phyloP scores from a whole-genome alignment of 768 basidiomycete genomes.

The Trametes cingulata region DNA sequence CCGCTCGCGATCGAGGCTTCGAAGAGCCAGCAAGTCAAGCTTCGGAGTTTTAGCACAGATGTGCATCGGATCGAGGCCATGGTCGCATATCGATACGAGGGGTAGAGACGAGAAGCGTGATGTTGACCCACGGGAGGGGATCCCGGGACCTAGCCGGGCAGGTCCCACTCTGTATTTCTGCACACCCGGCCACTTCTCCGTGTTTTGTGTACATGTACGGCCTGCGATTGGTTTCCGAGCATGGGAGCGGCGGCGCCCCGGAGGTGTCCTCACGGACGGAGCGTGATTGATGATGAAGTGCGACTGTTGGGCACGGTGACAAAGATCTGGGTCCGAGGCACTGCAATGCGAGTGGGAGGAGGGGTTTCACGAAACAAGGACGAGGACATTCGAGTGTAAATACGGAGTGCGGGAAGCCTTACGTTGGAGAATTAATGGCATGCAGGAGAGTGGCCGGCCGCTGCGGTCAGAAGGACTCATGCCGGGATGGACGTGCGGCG shows the following conservation, averaged over 20 bases:
- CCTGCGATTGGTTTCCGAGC: constrained; percentile 15
- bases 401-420: not conserved
- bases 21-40: constrained; percentile 91
- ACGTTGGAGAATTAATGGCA: not conserved
- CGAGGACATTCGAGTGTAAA: not conserved
- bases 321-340: constrained; percentile 1
- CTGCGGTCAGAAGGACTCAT: not conserved
- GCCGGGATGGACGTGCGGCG: not conserved
- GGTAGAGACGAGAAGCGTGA: constrained; percentile 39
- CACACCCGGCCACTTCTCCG: not conserved
- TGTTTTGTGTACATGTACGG: not conserved
- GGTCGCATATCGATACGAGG: constrained; percentile 95
- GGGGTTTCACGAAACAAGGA: not conserved
- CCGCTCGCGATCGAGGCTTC: constrained; percentile 89
- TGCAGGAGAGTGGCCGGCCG: not conserved
- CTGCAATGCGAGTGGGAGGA: constrained; percentile 1
- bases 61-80: constrained; percentile 97
- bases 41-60: constrained; percentile 96
- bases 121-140: constrained; percentile 5
- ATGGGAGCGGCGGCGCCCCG: not conserved
- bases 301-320: constrained; percentile 12
- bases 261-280: not conserved
- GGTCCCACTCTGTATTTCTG: not conserved
- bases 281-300: constrained; percentile 17
- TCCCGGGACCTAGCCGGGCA: constrained; percentile 1